Evolutionary conservation across 2,329 filamentous ascomycete genomes (phyloP).

Genomic region (Penicillium sp.): DNA sequence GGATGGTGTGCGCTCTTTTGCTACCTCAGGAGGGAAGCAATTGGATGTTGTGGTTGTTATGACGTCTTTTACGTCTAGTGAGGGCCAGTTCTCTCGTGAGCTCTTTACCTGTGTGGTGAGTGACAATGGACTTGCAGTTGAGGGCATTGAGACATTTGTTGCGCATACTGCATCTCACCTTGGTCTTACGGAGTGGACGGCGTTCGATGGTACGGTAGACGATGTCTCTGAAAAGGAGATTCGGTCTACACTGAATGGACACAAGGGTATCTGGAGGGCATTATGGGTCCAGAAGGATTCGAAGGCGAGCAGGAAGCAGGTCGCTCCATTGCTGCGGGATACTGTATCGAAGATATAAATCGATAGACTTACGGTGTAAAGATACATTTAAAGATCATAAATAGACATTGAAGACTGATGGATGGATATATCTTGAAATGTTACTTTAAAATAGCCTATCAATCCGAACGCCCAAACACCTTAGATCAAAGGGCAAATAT

Average conservation of each 20-base stretch:
- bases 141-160: slow-evolving; percentile 49
- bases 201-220: slow-evolving; percentile 25
- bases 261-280: slow-evolving; percentile 42
- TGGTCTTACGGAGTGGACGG: slow-evolving; percentile 37
- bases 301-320: slow-evolving; percentile 63
- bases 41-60: slow-evolving; percentile 60
- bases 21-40: slow-evolving; percentile 41
- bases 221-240: slow-evolving; percentile 18
- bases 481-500: slow-evolving; percentile 1
- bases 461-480: slow-evolving; percentile 12
- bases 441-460: slow-evolving; percentile 1
- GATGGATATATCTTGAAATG: neutral
- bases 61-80: slow-evolving; percentile 55
- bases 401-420: neutral
- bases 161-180: slow-evolving; percentile 47
- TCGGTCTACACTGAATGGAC: slow-evolving; percentile 11
- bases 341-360: slow-evolving; percentile 34
- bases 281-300: slow-evolving; percentile 60
- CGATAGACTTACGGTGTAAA: neutral
- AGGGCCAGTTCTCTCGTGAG: slow-evolving; percentile 52
- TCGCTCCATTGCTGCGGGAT: slow-evolving; percentile 60
- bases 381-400: neutral
- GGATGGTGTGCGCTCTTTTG: slow-evolving; percentile 47
- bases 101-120: slow-evolving; percentile 52
- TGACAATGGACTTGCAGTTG: slow-evolving; percentile 28